phyloP scores from a whole-genome alignment of 345 rosid species.

The Adansonia digitata region DNA sequence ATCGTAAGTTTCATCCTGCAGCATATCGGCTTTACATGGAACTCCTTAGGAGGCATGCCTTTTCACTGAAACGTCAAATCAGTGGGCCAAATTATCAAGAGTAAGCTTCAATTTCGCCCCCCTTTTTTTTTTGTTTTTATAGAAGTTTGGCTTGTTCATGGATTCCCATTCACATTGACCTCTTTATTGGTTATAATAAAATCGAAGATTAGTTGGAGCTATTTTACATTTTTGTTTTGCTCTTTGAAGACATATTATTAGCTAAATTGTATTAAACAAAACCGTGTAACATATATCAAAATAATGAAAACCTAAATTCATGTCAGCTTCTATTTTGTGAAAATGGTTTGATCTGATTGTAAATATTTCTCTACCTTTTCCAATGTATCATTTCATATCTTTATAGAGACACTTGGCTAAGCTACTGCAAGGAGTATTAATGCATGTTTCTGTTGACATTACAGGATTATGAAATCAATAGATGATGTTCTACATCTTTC shows the following conservation, averaged over 20 bases:
- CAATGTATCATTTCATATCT: not conserved
- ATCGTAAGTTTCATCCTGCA: slow-evolving; percentile 56
- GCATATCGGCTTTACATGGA: slow-evolving; percentile 91
- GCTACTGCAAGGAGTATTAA: slow-evolving; percentile 7
- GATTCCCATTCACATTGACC: not conserved
- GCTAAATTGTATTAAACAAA: not conserved
- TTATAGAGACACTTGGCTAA: not conserved
- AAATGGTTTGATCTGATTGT: slow-evolving; percentile 7
- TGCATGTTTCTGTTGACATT: slow-evolving; percentile 13
- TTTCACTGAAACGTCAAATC: slow-evolving; percentile 47
- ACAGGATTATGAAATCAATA: slow-evolving; percentile 76
- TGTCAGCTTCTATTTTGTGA: not conserved
- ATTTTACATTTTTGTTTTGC: not conserved
- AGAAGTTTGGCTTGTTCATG: not conserved
- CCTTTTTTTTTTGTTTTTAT: not conserved
- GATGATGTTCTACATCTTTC: slow-evolving; percentile 81
- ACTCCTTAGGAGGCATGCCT: slow-evolving; percentile 74
- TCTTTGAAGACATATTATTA: not conserved
- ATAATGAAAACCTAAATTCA: slow-evolving; percentile 2
- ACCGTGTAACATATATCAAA: not conserved
- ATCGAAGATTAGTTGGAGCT: not conserved
- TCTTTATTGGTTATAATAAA: not conserved
- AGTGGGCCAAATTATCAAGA: slow-evolving; percentile 40
- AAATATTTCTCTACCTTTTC: not conserved
- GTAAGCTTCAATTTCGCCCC: slow-evolving; percentile 31